Percentiles rank a stretch among this genome's conserved stretches.
These are phyloP conservation scores for Pseudoscleropodium purum DNA, from an alignment of 225 moss, liverwort and hornwort genomes.

Conservation along the genomic window DNA sequence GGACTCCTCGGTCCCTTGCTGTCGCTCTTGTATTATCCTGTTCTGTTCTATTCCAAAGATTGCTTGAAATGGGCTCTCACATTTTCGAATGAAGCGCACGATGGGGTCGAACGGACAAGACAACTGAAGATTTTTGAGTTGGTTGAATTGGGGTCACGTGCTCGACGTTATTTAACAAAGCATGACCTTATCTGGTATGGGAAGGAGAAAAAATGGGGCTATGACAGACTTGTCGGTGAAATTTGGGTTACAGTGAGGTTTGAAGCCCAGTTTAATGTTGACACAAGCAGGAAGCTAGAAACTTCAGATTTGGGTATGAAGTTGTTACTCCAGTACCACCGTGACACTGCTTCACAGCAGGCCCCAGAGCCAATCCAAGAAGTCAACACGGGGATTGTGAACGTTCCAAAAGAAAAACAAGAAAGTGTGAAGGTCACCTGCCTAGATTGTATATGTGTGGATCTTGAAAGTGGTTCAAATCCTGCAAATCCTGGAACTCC, in stretches of 20 bases:
- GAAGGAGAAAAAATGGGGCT: background rate
- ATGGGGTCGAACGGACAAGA: background rate
- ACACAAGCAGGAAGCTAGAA: background rate
- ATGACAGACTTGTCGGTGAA: background rate
- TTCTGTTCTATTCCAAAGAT: background rate
- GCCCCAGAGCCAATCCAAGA: background rate
- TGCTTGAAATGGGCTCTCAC: background rate
- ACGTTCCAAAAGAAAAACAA: too few relatives aligned
- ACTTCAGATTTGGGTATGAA: too few relatives aligned
- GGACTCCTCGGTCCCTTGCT: background rate
- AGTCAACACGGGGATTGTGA: background rate
- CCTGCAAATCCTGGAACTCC: too few relatives aligned
- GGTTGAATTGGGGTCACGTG: too few relatives aligned
- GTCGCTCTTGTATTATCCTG: background rate
- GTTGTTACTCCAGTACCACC: too few relatives aligned
- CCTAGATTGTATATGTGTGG: too few relatives aligned
- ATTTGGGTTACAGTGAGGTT: background rate
- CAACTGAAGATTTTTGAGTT: background rate
- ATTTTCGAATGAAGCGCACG: background rate
- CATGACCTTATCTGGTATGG: background rate
- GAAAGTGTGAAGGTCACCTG: background rate
- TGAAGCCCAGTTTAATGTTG: background rate
- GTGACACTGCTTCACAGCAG: background rate
- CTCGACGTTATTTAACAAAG: background rate
- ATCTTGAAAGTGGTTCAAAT: too few relatives aligned